Evolutionary conservation across 441 rosid species (phyloP), one percentile per base, ranked within the genome.

Genomic region (Gossypium schwendimanii): DNA sequence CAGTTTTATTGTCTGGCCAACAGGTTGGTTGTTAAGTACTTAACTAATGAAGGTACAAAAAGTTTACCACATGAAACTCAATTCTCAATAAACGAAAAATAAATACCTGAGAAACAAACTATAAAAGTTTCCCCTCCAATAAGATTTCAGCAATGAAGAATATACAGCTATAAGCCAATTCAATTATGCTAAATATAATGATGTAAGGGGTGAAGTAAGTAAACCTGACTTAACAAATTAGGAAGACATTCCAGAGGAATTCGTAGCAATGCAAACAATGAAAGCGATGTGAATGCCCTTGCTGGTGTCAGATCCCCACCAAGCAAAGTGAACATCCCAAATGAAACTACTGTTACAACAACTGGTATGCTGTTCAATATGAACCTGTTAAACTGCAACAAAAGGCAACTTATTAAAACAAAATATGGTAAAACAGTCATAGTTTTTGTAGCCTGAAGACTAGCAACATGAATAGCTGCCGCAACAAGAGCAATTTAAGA

Each of bases 271-370:
- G 94, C 86, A 72, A 96, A 96, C 49, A 96, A 83, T 77, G 99
- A 92, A 69, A 93, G 96, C 31, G 98, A 93, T 73, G 99, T 89
- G 82, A 96, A 96, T 72, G 99, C 99, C 84, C 94, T 88, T 52
- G 97, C 91, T 60, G 98, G 98, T 59, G 99, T 90, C 84, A 96
- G 77, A 74, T 88, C 89, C 63, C 99, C 98, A 39, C 98, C 99
- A 73, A 93, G 91, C 79, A 91, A 75, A 76, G 97, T 93, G 79
- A 93, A 93, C 73, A 84, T 79, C 72, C 99, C 97, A 73, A 96
- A 96, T 58, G 98, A 96, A 77, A 89, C 84, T 65, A 93, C 89
- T 0, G 90, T 91, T 81, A 93, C 97, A 41, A 91, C 84, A 60
- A 92, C 93, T 21, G 98, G 99, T 63, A 89, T 91, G 85, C 91